A percentile compares a stretch with the other conserved stretches of the same genome.
These are phyloP conservation scores for Pezicula carpinea DNA, from an alignment of 2,329 filamentous ascomycete genomes.

Conservation along the genomic window DNA sequence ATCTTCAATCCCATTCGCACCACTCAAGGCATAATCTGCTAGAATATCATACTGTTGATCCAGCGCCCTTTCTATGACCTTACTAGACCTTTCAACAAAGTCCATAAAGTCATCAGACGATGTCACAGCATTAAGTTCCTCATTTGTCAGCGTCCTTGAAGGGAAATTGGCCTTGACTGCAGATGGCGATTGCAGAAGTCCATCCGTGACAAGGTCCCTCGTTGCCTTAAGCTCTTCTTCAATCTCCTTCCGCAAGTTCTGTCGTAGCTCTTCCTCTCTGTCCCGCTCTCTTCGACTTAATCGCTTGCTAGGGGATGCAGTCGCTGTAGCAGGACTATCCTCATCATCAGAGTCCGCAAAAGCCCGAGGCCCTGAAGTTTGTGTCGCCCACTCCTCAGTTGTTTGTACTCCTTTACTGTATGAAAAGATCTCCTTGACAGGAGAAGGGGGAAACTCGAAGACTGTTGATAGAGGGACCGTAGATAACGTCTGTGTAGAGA, in stretches of 20 bases:
- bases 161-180: constrained; percentile 59
- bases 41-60: constrained; percentile 96
- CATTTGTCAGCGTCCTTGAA: constrained; percentile 70
- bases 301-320: constrained; percentile 63
- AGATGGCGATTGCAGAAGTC: constrained; percentile 39
- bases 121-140: constrained; percentile 87
- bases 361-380: constrained; percentile 47
- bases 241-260: constrained; percentile 81
- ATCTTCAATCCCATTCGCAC: constrained; percentile 66
- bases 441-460: constrained; percentile 73
- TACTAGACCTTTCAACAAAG: constrained; percentile 92
- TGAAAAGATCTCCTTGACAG: constrained; percentile 79
- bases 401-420: constrained; percentile 98
- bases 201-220: constrained; percentile 53
- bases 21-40: constrained; percentile 85
- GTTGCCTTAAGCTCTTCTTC: constrained; percentile 84
- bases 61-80: constrained; percentile 91
- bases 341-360: constrained; percentile 59
- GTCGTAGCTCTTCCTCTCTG: constrained; percentile 82
- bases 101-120: constrained; percentile 90
- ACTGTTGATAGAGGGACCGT: constrained; percentile 71
- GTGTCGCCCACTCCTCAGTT: constrained; percentile 63
- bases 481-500: constrained; percentile 59
- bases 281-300: constrained; percentile 75
- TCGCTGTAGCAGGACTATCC: constrained; percentile 51